Percentiles rank a stretch among this genome's conserved stretches.
These are phyloP conservation scores for Phytomonas serpens DNA, from an alignment of 208 protist species.

Conservation along the genomic window DNA sequence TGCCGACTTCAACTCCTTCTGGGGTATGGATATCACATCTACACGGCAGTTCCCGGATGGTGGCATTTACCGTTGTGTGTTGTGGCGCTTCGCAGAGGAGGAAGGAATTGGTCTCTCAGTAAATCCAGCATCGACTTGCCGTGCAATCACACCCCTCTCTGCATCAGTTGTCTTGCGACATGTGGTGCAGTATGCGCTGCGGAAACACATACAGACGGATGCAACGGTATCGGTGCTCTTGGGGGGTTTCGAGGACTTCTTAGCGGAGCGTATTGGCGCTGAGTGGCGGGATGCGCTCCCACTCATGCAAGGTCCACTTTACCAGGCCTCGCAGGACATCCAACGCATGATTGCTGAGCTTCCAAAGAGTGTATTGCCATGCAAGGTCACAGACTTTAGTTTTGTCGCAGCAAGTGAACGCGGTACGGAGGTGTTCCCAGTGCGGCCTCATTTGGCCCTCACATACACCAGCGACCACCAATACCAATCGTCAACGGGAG, in stretches of 20 bases:
- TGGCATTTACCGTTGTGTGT: conserved; percentile 76
- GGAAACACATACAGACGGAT: conserved; percentile 25
- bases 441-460: conserved; percentile 70
- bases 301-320: conserved; percentile 45
- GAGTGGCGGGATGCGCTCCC: conserved; percentile 68
- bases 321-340: conserved; percentile 48
- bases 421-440: conserved; percentile 61
- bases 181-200: conserved; percentile 54
- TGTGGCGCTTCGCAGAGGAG: conserved; percentile 60
- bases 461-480: conserved; percentile 45
- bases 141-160: conserved; percentile 45
- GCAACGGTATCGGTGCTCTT: conserved; percentile 41
- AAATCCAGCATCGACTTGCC: conserved; percentile 7
- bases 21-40: conserved; percentile 54
- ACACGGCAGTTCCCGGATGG: conserved; percentile 84
- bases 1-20: conserved; percentile 71
- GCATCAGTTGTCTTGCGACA: conserved; percentile 45
- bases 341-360: conserved; percentile 56
- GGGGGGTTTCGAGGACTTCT: conserved; percentile 47
- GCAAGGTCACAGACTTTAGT: conserved; percentile 63
- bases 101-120: conserved; percentile 7
- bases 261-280: conserved; percentile 56
- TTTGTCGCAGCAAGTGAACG: conserved; percentile 67
- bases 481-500: neutral
- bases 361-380: conserved; percentile 53